Percentiles rank a stretch among this genome's conserved stretches.
These are phyloP conservation scores for Myxozyma neglecta DNA, from an alignment of 805 yeast species.

Conservation along the genomic window DNA sequence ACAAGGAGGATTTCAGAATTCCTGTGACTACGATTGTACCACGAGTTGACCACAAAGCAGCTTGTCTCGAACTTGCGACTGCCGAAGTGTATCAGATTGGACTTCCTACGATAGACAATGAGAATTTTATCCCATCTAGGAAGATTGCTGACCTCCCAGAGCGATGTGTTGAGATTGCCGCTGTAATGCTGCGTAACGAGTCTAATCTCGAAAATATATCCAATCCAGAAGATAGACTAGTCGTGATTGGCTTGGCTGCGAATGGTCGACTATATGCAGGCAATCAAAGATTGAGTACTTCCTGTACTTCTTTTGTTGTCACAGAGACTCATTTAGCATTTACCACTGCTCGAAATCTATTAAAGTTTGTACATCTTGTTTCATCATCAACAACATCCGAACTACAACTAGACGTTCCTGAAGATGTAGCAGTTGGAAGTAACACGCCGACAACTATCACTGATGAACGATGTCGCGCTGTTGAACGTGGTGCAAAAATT, in stretches of 20 bases:
- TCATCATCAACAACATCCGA: background rate
- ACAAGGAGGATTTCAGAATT: constrained; percentile 8
- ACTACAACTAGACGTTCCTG: constrained; percentile 39
- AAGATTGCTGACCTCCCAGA: constrained; percentile 19
- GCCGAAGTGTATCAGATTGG: constrained; percentile 17
- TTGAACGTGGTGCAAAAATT: constrained; percentile 89
- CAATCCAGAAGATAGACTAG: constrained; percentile 49
- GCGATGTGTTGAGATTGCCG: constrained; percentile 19
- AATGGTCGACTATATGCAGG: constrained; percentile 75
- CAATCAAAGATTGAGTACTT: constrained; percentile 57
- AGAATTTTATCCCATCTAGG: background rate
- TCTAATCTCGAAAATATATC: background rate
- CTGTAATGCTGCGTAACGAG: background rate
- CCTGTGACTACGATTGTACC: constrained; percentile 15
- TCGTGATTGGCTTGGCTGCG: constrained; percentile 71
- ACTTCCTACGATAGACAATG: background rate
- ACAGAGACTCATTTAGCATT: constrained; percentile 72
- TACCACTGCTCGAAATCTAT: constrained; percentile 83
- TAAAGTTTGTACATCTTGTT: constrained; percentile 76
- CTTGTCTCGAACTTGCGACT: constrained; percentile 16
- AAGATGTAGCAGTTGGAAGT: constrained; percentile 36
- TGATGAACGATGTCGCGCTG: constrained; percentile 84
- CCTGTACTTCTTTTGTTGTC: constrained; percentile 77
- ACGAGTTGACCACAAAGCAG: constrained; percentile 16
- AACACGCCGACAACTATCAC: constrained; percentile 22